These are phyloP conservation scores for Thelephora ganbajun DNA, from an alignment of 768 basidiomycete genomes.

Conservation along the genomic window DNA sequence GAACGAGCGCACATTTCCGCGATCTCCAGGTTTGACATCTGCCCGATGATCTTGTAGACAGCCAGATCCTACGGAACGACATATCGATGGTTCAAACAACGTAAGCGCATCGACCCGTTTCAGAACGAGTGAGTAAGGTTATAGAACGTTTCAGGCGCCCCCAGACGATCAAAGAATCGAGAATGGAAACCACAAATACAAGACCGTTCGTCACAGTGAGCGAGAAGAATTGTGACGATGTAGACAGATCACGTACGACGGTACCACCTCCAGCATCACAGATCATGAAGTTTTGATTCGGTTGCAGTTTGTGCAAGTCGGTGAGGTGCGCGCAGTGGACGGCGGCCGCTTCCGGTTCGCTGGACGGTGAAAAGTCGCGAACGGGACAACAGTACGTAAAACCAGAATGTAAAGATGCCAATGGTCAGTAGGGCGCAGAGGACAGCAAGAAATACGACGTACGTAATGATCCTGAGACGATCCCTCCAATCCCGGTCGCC, in stretches of 20 bases:
- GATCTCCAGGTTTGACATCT: conserved; percentile 72
- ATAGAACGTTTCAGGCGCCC: conserved; percentile 4
- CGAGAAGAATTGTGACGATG: background rate
- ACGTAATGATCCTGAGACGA: conserved; percentile 73
- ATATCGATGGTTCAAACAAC: conserved; percentile 3
- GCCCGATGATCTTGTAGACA: conserved; percentile 56
- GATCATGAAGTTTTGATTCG: conserved; percentile 82
- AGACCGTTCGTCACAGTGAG: background rate
- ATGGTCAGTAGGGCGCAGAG: background rate
- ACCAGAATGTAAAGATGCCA: background rate
- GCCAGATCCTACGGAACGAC: conserved; percentile 24
- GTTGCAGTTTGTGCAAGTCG: conserved; percentile 62
- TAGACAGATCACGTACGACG: conserved; percentile 26
- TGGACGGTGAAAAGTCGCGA: conserved; percentile 11
- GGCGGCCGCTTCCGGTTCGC: conserved; percentile 76
- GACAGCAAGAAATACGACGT: conserved; percentile 4
- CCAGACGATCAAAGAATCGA: background rate
- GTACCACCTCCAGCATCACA: conserved; percentile 81
- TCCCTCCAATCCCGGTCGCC: conserved; percentile 70
- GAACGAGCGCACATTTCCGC: conserved; percentile 84
- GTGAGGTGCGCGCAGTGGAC: conserved; percentile 79
- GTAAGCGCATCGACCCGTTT: conserved; percentile 2
- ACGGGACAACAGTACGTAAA: background rate
- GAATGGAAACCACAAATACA: background rate
- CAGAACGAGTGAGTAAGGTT: background rate